phyloP scores from a whole-genome alignment of 495 filamentous ascomycete genomes.

The Penicillium samsonianum region DNA sequence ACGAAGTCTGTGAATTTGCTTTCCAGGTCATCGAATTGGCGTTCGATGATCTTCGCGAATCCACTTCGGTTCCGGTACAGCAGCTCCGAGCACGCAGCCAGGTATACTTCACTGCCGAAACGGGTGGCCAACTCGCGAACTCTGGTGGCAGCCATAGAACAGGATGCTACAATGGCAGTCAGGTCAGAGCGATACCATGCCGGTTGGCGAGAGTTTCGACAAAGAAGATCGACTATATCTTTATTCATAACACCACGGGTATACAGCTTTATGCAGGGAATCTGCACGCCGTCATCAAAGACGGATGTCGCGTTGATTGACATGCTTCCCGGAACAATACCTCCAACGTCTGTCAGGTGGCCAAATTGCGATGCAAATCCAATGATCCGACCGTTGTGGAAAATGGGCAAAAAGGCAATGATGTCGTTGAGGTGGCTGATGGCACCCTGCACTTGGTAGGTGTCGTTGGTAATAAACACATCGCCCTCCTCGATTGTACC shows the following conservation, averaged over 20 bases:
- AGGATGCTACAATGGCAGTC: conserved; percentile 49
- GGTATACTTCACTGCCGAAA: conserved; percentile 45
- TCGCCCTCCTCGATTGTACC: conserved; percentile 51
- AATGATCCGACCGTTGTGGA: conserved; percentile 42
- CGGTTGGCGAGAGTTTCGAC: conserved; percentile 50
- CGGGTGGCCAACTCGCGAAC: conserved; percentile 47
- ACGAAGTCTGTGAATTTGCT: conserved; percentile 53
- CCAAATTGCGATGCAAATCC: conserved; percentile 55
- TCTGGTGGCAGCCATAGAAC: conserved; percentile 45
- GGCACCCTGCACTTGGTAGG: conserved; percentile 51
- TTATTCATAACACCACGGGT: conserved; percentile 44
- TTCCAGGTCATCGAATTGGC: conserved; percentile 43
- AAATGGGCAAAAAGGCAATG: conserved; percentile 50
- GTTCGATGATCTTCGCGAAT: conserved; percentile 46
- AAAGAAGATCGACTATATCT: conserved; percentile 46
- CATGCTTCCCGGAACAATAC: conserved; percentile 54
- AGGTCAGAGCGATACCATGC: conserved; percentile 54
- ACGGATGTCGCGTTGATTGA: conserved; percentile 52
- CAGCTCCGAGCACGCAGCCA: conserved; percentile 46
- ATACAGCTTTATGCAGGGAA: conserved; percentile 53
- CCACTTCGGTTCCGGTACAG: conserved; percentile 46
- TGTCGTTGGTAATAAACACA: conserved; percentile 54
- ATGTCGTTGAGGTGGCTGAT: conserved; percentile 53
- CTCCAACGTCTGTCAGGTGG: conserved; percentile 53
- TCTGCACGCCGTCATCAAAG: conserved; percentile 54